Base-by-base conservation (phyloP, 495 filamentous ascomycete genomes). In the Ascodesmis nigricans region DNA sequence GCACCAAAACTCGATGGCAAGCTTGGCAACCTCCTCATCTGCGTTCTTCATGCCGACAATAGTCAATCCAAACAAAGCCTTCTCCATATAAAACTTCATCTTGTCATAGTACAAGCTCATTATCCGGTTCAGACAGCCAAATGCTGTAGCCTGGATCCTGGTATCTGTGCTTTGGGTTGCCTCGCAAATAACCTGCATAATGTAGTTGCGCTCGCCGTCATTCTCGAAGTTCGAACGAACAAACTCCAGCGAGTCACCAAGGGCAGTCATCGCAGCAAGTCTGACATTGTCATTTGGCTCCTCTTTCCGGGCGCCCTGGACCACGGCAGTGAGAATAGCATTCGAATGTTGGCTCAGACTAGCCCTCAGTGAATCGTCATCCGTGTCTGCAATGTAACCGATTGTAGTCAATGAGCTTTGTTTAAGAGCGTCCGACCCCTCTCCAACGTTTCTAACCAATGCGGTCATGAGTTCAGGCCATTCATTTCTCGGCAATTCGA, bases 21-120 rank as follows among this genome's bases (percentile, higher is more conserved):
- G 67, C 64, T 97, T 97, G 26, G 90, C 73, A 24, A 95, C 90
- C 56, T 95, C 87, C 54, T 97, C 87, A 46, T 97, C 87, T 6
- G 78, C 75, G 54, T 71, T 84, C 65, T 87, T 91, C 90, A 97
- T 97, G 37, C 87, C 90, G 61, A 91, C 71, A 39, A 95, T 90
- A n/a, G 90, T 97, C 9, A 97, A 65, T 29, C 90, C 87, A 54
- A 95, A 97, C 23, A 97, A 63, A 29, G 87, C 87, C 67, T 93
- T 95, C 67, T 97, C 90, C 87, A 97, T 97, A 63, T 97, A 97
- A 61, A 91, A 95, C 47, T 81, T 69, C 87, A 97, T 97, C 62
- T 91, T 83, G 48, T 95, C 87, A 54, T 97, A 97, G 61, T 97
- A 95, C 24, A 91, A 64, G 38, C 65, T 77, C 87, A 97, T 97